A percentile compares a stretch with the other conserved stretches of the same genome.
Conservation (phyloP, 2,329 filamentous ascomycete genomes). For the Xylaria polymorpha region DNA sequence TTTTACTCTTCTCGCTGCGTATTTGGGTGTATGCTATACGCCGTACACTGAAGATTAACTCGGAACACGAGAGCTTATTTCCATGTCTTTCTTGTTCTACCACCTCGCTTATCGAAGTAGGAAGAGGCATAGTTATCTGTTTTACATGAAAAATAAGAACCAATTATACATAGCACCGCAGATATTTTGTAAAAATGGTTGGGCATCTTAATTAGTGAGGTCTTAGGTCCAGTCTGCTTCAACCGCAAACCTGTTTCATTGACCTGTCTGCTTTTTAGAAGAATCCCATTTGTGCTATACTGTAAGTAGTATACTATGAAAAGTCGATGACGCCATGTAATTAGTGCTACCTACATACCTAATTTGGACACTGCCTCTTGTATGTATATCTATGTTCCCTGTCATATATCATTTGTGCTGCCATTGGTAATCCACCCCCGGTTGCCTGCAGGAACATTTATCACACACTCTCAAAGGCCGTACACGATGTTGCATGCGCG, state of each 20-base stretch:
- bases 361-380: too few species aligned
- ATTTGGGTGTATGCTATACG: not conserved
- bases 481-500: not conserved
- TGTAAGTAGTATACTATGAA: not conserved
- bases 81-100: not conserved
- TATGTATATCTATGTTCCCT: not conserved
- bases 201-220: not conserved
- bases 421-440: not conserved
- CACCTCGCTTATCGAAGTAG: not conserved
- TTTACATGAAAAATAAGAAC: not conserved
- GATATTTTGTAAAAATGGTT: not conserved
- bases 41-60: not conserved
- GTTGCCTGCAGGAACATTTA: not conserved
- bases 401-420: not conserved
- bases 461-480: not conserved
- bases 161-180: not conserved
- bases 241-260: not conserved
- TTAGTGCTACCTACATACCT: too few species aligned
- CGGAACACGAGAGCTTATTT: not conserved
- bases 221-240: not conserved
- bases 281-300: not conserved
- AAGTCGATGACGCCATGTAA: not conserved
- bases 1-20: too few species aligned
- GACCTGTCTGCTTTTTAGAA: too few species aligned
- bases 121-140: not conserved